Evolutionary conservation across 106 monocot genomes (phyloP), one percentile per base, ranked within the genome.

Genomic region (Cymbidium sinense): DNA sequence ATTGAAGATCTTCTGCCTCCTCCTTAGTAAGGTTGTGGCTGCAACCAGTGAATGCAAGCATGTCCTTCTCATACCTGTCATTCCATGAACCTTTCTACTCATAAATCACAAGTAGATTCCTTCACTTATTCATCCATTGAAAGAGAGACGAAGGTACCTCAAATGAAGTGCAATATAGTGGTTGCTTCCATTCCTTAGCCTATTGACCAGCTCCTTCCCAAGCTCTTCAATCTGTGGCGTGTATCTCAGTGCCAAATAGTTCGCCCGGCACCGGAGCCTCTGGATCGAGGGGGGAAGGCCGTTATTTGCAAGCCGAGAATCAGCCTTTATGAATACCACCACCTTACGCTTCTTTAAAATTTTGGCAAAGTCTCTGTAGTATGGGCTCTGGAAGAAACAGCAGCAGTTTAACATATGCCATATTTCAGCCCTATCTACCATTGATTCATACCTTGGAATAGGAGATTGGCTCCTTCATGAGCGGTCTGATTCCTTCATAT

Each of bases 111-210:
- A 41, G 41, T 41, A 41, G 41, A 41, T 41, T 41, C n/a, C 7
- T 41, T 41, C 9, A 41, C 41, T 6, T 47, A 13, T 47, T 0
- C 13, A 13, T 47, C 11, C 0, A 13, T 47, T 47, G 11, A 47
- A 47, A 47, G 47, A 13, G 47, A 47, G 2, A 13, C 2, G 47
- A 47, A 19, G 31, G 28, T 81, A 90, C 93, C 95, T 86, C 62
- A 96, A 76, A 79, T 96, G 95, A 36, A 96, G 93, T 30, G 93
- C 95, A 37, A 96, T 86, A 65, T 89, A 95, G 28, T 78, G 79
- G 27, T 85, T 71, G 55, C 43, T 72, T 12, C 77, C 76, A 37
- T 77, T 81, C 54, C 87, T 85, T 67, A 95, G 73, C 61, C 90
- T 79, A 33, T 87, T 76, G 29, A 88, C 82, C 6, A 95, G 78